Evolutionary conservation across 140 eudicot genomes (phyloP).

Genomic region (Anethum foeniculum): DNA sequence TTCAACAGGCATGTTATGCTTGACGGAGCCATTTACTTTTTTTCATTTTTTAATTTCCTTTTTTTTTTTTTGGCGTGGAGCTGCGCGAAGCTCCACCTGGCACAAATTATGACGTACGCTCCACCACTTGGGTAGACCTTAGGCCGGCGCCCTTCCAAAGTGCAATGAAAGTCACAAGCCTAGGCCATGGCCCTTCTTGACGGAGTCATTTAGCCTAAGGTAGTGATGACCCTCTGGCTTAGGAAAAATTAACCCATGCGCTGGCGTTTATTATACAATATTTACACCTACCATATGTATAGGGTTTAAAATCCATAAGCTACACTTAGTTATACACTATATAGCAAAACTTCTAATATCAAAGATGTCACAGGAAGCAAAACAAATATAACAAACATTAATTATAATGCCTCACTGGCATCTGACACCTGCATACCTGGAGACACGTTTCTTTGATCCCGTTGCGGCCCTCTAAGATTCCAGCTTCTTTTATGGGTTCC

Average conservation of each 20-base stretch:
- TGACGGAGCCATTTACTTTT: background rate
- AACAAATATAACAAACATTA: no score
- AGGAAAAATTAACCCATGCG: background rate
- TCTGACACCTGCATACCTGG: constrained; percentile 38
- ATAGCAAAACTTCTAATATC: background rate
- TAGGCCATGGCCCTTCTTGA: no score
- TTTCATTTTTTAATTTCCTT: no score
- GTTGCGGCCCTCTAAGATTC: constrained; percentile 91
- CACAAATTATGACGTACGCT: no score
- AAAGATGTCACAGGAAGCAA: background rate
- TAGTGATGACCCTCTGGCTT: background rate
- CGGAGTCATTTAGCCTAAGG: background rate
- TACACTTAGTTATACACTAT: background rate
- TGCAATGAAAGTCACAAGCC: no score
- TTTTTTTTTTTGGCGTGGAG: no score
- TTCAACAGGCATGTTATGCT: background rate
- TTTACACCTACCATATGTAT: background rate
- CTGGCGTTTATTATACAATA: background rate
- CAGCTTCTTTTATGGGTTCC: constrained; percentile 99
- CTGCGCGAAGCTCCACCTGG: no score
- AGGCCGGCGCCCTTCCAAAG: no score
- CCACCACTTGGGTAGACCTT: no score
- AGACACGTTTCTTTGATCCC: constrained; percentile 97
- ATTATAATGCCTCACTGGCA: background rate
- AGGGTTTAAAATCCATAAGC: background rate